A percentile compares a stretch with the other conserved stretches of the same genome.
phyloP scores from a whole-genome alignment of 2,329 filamentous ascomycete genomes.

The Ophiocordyceps unilateralis region DNA sequence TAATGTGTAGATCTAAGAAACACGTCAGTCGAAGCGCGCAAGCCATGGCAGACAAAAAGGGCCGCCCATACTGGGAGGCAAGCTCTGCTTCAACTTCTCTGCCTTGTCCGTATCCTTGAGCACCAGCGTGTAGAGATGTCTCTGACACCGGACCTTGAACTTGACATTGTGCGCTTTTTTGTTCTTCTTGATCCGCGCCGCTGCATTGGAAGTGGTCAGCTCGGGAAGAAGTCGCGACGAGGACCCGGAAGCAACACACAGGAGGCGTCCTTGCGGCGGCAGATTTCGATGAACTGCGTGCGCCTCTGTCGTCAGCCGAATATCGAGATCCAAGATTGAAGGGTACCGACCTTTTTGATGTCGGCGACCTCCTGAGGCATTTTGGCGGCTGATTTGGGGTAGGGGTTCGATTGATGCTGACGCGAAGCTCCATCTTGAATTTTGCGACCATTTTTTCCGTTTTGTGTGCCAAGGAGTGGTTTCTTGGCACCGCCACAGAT shows the following conservation, averaged over 20 bases:
- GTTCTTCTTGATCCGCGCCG: conserved; percentile 93
- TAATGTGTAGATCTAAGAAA: conserved; percentile 29
- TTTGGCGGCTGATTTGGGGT: conserved; percentile 38
- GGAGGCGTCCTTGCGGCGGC: conserved; percentile 96
- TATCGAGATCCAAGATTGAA: background rate
- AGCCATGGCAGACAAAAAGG: background rate
- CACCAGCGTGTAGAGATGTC: conserved; percentile 93
- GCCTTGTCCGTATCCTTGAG: conserved; percentile 98
- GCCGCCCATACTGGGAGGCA: conserved; percentile 70
- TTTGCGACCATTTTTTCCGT: conserved; percentile 7
- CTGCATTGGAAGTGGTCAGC: conserved; percentile 24
- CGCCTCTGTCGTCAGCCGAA: conserved; percentile 12
- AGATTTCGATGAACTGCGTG: conserved; percentile 95
- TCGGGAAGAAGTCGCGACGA: background rate
- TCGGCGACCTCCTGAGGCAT: conserved; percentile 98
- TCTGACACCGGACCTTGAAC: conserved; percentile 99
- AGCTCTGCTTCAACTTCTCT: conserved; percentile 98
- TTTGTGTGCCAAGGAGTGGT: conserved; percentile 12
- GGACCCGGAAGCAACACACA: conserved; percentile 75
- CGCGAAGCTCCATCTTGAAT: background rate
- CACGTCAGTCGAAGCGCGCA: conserved; percentile 7
- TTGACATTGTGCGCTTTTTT: conserved; percentile 83
- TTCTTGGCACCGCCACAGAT: no score
- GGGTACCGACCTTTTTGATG: conserved; percentile 58
- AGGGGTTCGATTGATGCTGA: background rate